Evolutionary conservation across 805 yeast species (phyloP), one percentile per base, ranked within the genome.

Genomic region (Kazachstania martiniae): DNA sequence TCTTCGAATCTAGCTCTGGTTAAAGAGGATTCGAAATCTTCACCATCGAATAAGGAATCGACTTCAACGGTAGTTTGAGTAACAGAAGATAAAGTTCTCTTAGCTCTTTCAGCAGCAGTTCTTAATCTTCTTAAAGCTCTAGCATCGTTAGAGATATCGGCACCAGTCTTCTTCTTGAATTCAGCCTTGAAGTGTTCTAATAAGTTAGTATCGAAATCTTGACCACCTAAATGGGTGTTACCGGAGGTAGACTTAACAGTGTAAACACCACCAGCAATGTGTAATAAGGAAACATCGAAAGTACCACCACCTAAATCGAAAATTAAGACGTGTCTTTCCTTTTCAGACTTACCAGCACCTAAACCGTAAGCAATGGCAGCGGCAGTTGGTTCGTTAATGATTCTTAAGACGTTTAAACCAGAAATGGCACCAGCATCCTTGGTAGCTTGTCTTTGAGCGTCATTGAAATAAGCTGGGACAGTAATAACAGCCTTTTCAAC

Each of bases 211-310:
- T 87, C 97, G 66, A 87, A 87, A 70, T 87, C 97, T 74, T 87
- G 95, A 76, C 97, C 97, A 77, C 97, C 97, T 70, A 87, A 79
- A 70, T 87, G 97, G 53, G 97, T 87, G 72, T 87, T 95, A 84
- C 97, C 97, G 56, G 95, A 94, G 49, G 96, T 86, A 49, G 96
- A 86, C 74, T 86, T 86, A 53, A 86, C 96, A 63, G 86, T 89
- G 73, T 86, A 86, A 56, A 86, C 84, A 68, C 95, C 96, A 59
- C 86, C 95, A 59, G 85, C 94, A 58, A 86, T 83, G 61, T 87
- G 77, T 61, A 83, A 72, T 44, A 86, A 72, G 32, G 95, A 87
- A 36, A 86, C 95, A 82, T 86, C 96, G 70, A 86, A 86, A 61
- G 95, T 86, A 77, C 95, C 95, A 70, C 96, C 96, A 75, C 96